A percentile compares a stretch with the other conserved stretches of the same genome.
Conservation (phyloP, 2,329 filamentous ascomycete genomes). For the Byssochlamys sp. region DNA sequence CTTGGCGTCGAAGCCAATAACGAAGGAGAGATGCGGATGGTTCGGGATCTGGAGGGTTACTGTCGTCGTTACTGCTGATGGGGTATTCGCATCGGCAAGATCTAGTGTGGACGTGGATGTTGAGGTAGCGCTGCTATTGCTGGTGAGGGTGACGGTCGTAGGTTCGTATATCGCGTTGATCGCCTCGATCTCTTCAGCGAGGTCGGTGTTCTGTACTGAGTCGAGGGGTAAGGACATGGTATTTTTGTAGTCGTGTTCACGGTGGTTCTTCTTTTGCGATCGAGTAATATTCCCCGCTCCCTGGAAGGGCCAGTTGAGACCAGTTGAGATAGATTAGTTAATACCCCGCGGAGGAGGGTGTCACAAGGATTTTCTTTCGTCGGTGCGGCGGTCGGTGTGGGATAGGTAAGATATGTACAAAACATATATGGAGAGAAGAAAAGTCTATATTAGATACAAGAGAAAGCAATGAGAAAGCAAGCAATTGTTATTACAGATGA, state of each 20-base stretch:
- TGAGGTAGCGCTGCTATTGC: constrained; percentile 9
- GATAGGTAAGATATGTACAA: too few species aligned
- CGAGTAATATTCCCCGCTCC: not conserved
- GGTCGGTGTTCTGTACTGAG: constrained; percentile 26
- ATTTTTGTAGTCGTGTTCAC: not conserved
- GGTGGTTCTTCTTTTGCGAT: not conserved
- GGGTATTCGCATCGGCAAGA: constrained; percentile 13
- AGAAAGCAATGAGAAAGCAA: too few species aligned
- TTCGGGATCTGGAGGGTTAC: constrained; percentile 60
- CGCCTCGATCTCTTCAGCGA: constrained; percentile 39
- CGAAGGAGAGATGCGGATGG: constrained; percentile 37
- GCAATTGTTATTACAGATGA: not conserved
- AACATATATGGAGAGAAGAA: too few species aligned
- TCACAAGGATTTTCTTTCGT: not conserved
- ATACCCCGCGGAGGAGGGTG: not conserved
- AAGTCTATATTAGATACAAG: too few species aligned
- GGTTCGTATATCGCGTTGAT: constrained; percentile 53
- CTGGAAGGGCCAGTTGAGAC: not conserved
- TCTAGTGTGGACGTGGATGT: constrained; percentile 19
- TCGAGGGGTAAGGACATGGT: constrained; percentile 14
- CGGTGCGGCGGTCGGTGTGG: too few species aligned
- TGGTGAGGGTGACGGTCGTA: constrained; percentile 46
- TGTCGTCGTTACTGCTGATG: constrained; percentile 17
- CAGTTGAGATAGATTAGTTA: not conserved
- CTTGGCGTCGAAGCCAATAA: constrained; percentile 56